phyloP scores from a whole-genome alignment of 352 stramenopile genomes.

The Aphanomyces stellatus region DNA sequence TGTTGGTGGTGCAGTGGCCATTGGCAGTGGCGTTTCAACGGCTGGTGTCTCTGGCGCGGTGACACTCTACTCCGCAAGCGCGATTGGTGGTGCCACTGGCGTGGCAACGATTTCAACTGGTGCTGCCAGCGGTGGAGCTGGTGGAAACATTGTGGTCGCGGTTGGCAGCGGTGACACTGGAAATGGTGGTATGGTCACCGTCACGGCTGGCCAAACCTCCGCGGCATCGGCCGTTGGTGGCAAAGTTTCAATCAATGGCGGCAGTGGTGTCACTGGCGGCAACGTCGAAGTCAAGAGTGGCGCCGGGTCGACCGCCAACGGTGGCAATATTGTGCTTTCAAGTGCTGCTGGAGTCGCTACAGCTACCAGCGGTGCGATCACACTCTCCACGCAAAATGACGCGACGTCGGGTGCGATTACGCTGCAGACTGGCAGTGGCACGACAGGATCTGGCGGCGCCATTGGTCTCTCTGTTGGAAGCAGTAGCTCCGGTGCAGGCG shows the following conservation, averaged over 20 bases:
- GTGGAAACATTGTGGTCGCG: constrained; percentile 11
- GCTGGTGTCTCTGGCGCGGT: not conserved
- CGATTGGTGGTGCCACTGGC: not conserved
- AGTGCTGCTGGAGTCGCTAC: not conserved
- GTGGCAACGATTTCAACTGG: not conserved
- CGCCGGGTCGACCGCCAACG: constrained; percentile 3
- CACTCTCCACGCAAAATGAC: not conserved
- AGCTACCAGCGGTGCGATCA: not conserved
- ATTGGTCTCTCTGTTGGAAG: not conserved
- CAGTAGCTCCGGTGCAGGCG: not conserved
- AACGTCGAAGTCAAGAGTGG: constrained; percentile 33
- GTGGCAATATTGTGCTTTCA: not conserved
- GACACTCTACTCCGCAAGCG: not conserved
- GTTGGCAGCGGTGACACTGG: not conserved
- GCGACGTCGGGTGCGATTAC: constrained; percentile 13
- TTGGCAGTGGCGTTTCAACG: not conserved
- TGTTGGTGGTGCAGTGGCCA: not conserved
- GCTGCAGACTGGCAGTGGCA: not conserved
- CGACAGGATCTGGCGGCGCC: not conserved
- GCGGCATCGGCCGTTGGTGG: constrained; percentile 26
- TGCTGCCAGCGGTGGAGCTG: constrained; percentile 19
- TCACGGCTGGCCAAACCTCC: constrained; percentile 25
- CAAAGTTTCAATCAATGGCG: constrained; percentile 22
- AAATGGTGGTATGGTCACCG: constrained; percentile 18
- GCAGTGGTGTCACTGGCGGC: constrained; percentile 27